These are phyloP conservation scores for Mycena maculata DNA, from an alignment of 768 basidiomycete genomes.

Conservation along the genomic window DNA sequence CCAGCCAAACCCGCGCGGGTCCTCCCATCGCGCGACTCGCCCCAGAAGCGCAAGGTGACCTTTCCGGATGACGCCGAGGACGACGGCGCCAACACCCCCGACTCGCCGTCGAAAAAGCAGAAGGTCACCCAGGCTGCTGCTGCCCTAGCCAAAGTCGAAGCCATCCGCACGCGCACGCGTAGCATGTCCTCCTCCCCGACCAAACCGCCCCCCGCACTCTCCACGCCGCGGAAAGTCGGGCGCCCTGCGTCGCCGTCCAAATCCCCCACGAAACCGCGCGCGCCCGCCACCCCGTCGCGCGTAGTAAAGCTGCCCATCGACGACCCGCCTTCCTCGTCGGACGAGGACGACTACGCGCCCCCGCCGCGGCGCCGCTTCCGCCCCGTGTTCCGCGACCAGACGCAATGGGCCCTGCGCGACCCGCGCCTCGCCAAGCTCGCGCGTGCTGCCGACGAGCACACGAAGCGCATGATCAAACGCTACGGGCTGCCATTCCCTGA, in stretches of 20 bases:
- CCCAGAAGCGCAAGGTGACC: conserved; percentile 50
- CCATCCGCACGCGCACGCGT: conserved; percentile 23
- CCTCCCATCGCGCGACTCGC: conserved; percentile 50
- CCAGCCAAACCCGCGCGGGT: conserved; percentile 37
- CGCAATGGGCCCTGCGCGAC: conserved; percentile 60
- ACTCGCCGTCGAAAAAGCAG: conserved; percentile 57
- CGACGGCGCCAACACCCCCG: conserved; percentile 46
- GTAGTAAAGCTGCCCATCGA: neutral
- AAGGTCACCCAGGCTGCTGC: conserved; percentile 40
- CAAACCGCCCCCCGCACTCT: conserved; percentile 3
- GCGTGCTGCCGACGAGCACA: neutral
- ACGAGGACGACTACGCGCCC: conserved; percentile 35
- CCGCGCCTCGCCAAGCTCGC: conserved; percentile 43
- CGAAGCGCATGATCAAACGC: conserved; percentile 17
- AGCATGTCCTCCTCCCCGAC: conserved; percentile 26
- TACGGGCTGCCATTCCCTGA: conserved; percentile 26
- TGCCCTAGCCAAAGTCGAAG: conserved; percentile 28
- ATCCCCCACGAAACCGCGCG: conserved; percentile 32
- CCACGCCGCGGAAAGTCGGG: conserved; percentile 8
- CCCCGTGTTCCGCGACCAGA: conserved; percentile 61
- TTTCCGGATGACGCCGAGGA: conserved; percentile 44
- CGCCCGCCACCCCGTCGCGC: conserved; percentile 21
- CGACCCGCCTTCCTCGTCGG: conserved; percentile 31
- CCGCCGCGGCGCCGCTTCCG: conserved; percentile 54
- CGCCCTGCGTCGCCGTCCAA: conserved; percentile 21